A percentile compares a stretch with the other conserved stretches of the same genome.
These are phyloP conservation scores for Auriscalpium vulgare DNA, from an alignment of 768 basidiomycete species.

Conservation along the genomic window DNA sequence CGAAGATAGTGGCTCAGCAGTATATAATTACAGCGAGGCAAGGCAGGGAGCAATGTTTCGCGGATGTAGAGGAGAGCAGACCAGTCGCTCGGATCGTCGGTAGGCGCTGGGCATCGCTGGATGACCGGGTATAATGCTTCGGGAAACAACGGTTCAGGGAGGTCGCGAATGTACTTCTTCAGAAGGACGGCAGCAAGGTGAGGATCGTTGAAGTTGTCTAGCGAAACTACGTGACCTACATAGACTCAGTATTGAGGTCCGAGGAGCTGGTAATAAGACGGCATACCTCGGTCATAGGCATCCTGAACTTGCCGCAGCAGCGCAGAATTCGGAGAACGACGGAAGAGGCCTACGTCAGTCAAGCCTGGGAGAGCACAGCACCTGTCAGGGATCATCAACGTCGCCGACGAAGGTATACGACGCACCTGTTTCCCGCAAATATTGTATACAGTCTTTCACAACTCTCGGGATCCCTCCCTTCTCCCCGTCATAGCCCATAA, in stretches of 20 bases:
- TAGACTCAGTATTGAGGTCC: conserved; percentile 2
- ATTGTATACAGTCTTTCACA: conserved; percentile 67
- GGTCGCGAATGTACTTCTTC: conserved; percentile 78
- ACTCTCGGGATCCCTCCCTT: conserved; percentile 79
- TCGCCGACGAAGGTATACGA: not conserved
- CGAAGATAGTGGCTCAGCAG: conserved; percentile 52
- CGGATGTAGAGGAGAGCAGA: conserved; percentile 57
- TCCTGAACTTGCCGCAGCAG: conserved; percentile 69
- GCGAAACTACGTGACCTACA: conserved; percentile 67
- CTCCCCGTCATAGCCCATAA: conserved; percentile 81
- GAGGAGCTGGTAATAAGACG: not conserved
- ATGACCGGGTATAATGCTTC: conserved; percentile 60
- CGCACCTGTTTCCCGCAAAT: conserved; percentile 51
- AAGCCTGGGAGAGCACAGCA: conserved; percentile 30
- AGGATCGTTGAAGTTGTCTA: conserved; percentile 69
- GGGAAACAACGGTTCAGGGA: conserved; percentile 73
- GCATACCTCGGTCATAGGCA: conserved; percentile 73
- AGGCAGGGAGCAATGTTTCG: conserved; percentile 54
- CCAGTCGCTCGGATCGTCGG: conserved; percentile 46
- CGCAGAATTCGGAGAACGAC: conserved; percentile 68
- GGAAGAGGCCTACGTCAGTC: conserved; percentile 72
- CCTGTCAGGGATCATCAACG: too few relatives aligned
- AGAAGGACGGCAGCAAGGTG: conserved; percentile 78
- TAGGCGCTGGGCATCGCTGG: conserved; percentile 55
- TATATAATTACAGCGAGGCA: conserved; percentile 68